Base-by-base conservation (phyloP, 768 basidiomycete species). In the Lentinula edodes region DNA sequence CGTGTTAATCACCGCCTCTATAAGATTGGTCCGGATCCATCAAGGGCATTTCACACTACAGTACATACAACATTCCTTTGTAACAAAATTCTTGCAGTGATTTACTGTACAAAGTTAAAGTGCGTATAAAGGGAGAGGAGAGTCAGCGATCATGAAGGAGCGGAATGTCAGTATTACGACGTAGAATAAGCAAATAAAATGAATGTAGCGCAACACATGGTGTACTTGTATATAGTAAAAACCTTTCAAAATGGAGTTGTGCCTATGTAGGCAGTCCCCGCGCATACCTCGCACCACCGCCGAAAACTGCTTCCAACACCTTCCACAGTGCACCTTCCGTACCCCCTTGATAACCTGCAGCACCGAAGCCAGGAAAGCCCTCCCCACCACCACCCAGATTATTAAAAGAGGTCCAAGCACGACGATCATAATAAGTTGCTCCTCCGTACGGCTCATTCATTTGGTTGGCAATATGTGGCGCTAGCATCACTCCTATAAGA, bases 361-460 rank as follows among this genome's bases (percentile, higher is more conserved):
- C 61, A 41, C 42, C 60, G 45, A 41, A 42, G 1, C 61, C 65
- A 65, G 58, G 9, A 69, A 90, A 89, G 34, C 91, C 90, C 67
- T 91, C 90, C 0, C 89, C 89, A 0, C 78, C 80, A 10, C 32
- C 50, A n/a, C 59, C 59, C 76, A 93, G 81, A 10, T 82, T 75
- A 68, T 93, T 92, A 74, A 90, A 91, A 70, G 85, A 88, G 60
- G 78, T 79, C 91, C 91, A 93, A 32, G 88, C 88, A 7, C 82
- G 79, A 10, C 91, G 86, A 67, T 93, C 91, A 66, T 90, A 88
- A 64, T 85, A 85, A 38, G 86, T 87, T 43, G 87, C 77, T 1
- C 84, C 83, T n/a, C 89, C 89, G 0, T 46, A 51, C 16, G 88
- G 86, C 5, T 84, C 76, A 16, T 75, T 72, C 53, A 81, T 79